These are phyloP conservation scores for Microascus cirrosus DNA, from an alignment of 2,329 filamentous ascomycete species.

Conservation along the genomic window DNA sequence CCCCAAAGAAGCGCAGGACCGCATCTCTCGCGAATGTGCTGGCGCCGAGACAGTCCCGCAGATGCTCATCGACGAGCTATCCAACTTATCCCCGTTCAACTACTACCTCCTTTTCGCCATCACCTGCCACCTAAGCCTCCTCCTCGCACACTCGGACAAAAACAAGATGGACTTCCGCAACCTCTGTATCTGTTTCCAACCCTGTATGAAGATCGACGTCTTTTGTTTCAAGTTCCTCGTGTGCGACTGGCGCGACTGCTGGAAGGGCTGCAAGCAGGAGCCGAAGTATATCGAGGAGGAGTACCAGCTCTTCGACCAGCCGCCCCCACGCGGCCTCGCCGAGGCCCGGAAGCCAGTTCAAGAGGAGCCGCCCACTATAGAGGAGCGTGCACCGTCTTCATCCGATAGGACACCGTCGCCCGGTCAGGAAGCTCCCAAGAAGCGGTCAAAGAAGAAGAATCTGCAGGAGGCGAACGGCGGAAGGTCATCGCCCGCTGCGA, in stretches of 20 bases:
- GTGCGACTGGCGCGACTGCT: constrained; percentile 91
- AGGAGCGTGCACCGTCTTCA: constrained; percentile 31
- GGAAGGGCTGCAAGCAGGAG: constrained; percentile 92
- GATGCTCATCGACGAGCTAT: constrained; percentile 80
- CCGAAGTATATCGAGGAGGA: constrained; percentile 65
- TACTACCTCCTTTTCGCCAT: constrained; percentile 97
- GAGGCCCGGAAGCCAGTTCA: constrained; percentile 7
- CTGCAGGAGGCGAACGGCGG: constrained; percentile 29
- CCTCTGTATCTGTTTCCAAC: constrained; percentile 92
- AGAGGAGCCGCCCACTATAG: constrained; percentile 7
- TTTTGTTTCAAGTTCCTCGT: constrained; percentile 95
- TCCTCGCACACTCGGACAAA: constrained; percentile 84
- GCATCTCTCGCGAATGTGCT: constrained; percentile 68
- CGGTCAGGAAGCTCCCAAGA: background rate
- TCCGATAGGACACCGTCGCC: constrained; percentile 53
- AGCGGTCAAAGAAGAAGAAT: constrained; percentile 29
- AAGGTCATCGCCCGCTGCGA: constrained; percentile 31
- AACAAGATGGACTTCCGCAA: constrained; percentile 99
- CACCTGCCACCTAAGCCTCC: constrained; percentile 85
- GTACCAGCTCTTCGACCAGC: constrained; percentile 48
- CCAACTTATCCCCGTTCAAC: constrained; percentile 89
- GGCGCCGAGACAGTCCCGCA: constrained; percentile 74
- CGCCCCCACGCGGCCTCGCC: constrained; percentile 38
- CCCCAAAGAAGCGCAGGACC: constrained; percentile 71
- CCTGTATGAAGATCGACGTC: constrained; percentile 90